A percentile compares a stretch with the other conserved stretches of the same genome.
phyloP scores from a whole-genome alignment of 2,329 filamentous ascomycete species.

The Dothideomycetes sp. region DNA sequence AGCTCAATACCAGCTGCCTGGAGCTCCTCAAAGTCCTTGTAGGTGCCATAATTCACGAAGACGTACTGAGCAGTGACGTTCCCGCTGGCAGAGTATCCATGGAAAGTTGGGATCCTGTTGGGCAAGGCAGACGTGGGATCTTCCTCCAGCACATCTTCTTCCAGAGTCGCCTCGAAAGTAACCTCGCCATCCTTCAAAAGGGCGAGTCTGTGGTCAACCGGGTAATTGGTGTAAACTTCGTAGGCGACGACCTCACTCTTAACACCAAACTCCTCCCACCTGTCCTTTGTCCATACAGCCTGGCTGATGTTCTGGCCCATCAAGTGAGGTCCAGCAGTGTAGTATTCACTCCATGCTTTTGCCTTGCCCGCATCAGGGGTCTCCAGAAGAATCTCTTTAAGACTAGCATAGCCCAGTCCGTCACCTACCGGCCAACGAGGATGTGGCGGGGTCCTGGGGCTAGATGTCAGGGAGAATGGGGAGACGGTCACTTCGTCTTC shows the following conservation, averaged over 20 bases:
- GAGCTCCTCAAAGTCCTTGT: conserved; percentile 74
- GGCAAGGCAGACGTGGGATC: conserved; percentile 56
- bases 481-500: conserved; percentile 14
- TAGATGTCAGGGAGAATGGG: conserved; percentile 9
- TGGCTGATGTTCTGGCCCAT: conserved; percentile 41
- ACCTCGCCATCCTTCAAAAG: conserved; percentile 27
- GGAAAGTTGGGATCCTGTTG: conserved; percentile 44
- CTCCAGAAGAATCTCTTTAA: conserved; percentile 42
- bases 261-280: conserved; percentile 39
- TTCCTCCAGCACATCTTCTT: conserved; percentile 74
- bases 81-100: conserved; percentile 85
- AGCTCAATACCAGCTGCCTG: conserved; percentile 62
- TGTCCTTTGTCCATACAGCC: conserved; percentile 39
- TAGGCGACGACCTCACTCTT: conserved; percentile 35
- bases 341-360: conserved; percentile 38
- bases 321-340: conserved; percentile 39
- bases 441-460: conserved; percentile 20
- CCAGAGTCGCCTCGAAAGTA: conserved; percentile 49
- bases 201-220: conserved; percentile 34
- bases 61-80: conserved; percentile 84
- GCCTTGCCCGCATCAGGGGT: conserved; percentile 44
- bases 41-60: conserved; percentile 86
- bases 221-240: conserved; percentile 42
- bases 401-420: conserved; percentile 42
- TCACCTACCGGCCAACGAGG: conserved; percentile 29